Evolutionary conservation across 1,284 basidiomycete species (phyloP), one percentile per base, ranked within the genome.

Genomic region (Leccinum pachyderme): DNA sequence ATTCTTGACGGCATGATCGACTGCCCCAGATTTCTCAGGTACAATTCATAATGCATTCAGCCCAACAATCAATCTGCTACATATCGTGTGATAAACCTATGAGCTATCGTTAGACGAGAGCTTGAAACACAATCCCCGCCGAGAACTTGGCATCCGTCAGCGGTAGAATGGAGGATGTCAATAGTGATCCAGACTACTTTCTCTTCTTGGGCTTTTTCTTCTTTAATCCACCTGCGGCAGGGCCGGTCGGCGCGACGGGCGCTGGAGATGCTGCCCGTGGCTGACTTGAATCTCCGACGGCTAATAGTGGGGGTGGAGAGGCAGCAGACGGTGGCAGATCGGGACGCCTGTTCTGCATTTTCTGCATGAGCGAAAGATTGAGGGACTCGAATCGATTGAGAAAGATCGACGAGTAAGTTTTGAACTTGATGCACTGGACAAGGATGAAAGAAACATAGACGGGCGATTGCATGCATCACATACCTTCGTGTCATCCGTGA

Each of bases 311-410:
- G 3, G 57, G 56, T 15, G 63, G 59, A 27, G 55, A 12, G 5
- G 24, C 65, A 13, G 63, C 54, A 6, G 67, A 51, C 39, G 63
- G 55, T 27, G 64, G 57, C 2, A 64, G 64, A n/a, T 67, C 63
- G 5, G 65, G 71, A 57, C 72, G 74, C 45, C 65, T 71, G 64
- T 92, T 91, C 67, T 84, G 86, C 87, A 93, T 93, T 72, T 87
- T 88, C 63, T 86, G 81, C 77, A 90, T 89, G 53, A 94, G 75
- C 6, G 86, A 81, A 51, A 89, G 81, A 70, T 95, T 97, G 61
- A 98, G 81, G 5, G 87, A 80, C 73, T 98, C 95, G 74, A 98
- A 96, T 61, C 95, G 87, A 76, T 96, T 95, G 61, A 98, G 84
- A 74, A 93, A 94, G 68, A 95, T 87, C 46, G 91, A 91, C 1